These are phyloP conservation scores for Metschnikowia matae DNA, from an alignment of 805 yeast genomes.

Conservation along the genomic window DNA sequence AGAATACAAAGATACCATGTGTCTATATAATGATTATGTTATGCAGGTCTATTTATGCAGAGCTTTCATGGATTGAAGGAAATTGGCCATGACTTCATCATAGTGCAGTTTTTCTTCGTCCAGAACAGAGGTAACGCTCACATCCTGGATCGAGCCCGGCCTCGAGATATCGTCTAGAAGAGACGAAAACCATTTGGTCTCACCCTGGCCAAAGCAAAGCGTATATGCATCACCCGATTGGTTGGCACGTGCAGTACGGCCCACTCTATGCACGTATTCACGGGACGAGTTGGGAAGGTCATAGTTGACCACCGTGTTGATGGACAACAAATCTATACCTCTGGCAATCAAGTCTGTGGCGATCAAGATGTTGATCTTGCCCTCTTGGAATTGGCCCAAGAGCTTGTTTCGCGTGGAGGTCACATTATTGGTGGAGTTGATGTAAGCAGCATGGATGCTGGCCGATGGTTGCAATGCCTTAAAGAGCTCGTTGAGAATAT, in stretches of 20 bases:
- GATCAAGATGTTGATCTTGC: conserved; percentile 51
- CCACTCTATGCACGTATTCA: conserved; percentile 93
- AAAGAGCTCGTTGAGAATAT: conserved; percentile 48
- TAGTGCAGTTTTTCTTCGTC: conserved; percentile 25
- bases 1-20: no score
- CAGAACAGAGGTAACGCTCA: conserved; percentile 18
- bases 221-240: conserved; percentile 71
- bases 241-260: conserved; percentile 95
- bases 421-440: conserved; percentile 57
- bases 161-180: conserved; percentile 49
- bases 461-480: conserved; percentile 15
- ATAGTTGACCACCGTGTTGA: conserved; percentile 79
- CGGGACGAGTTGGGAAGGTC: conserved; percentile 85
- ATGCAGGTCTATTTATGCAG: background rate
- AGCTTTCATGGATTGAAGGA: conserved; percentile 19
- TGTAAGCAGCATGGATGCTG: conserved; percentile 30
- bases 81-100: conserved; percentile 23
- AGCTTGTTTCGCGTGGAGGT: conserved; percentile 48
- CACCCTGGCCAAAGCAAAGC: conserved; percentile 74
- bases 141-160: conserved; percentile 16
- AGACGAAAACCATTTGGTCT: conserved; percentile 57
- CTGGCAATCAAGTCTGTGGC: conserved; percentile 95
- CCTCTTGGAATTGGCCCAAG: conserved; percentile 55
- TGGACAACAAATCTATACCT: conserved; percentile 77
- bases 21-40: background rate